Percentiles rank a stretch among this genome's conserved stretches.
These are phyloP conservation scores for Pichia californica DNA, from an alignment of 805 yeast genomes.

Conservation along the genomic window DNA sequence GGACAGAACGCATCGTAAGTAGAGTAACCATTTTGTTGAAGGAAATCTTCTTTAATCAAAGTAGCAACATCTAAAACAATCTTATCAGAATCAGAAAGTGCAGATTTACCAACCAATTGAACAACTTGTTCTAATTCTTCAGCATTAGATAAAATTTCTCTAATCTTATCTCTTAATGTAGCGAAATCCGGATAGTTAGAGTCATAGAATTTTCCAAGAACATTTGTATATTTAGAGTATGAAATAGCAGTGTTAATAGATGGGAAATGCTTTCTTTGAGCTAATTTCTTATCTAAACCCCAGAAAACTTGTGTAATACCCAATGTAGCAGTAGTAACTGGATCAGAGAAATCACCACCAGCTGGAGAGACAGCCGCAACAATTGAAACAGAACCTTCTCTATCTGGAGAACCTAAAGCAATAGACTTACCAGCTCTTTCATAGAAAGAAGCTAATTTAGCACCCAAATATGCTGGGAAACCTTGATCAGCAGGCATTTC, in stretches of 20 bases:
- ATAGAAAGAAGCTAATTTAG: conserved; percentile 96
- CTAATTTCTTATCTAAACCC: conserved; percentile 98
- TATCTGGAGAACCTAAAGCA: conserved; percentile 93
- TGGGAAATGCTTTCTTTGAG: conserved; percentile 99
- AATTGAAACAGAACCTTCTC: conserved; percentile 97
- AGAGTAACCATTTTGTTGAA: conserved; percentile 99
- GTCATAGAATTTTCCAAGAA: conserved; percentile 80
- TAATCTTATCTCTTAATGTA: conserved; percentile 79
- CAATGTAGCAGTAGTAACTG: conserved; percentile 95
- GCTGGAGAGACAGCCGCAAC: conserved; percentile 99
- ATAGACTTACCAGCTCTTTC: conserved; percentile 98
- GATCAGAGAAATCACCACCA: conserved; percentile 99
- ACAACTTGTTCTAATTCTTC: conserved; percentile 99
- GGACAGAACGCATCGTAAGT: conserved; percentile 99
- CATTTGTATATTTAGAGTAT: conserved; percentile 91
- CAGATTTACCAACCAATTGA: conserved; percentile 97
- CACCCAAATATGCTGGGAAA: conserved; percentile 99
- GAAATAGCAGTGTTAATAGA: conserved; percentile 95
- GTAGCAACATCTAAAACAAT: conserved; percentile 90
- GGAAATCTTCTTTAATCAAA: conserved; percentile 93
- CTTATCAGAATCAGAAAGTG: conserved; percentile 93
- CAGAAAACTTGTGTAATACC: conserved; percentile 99
- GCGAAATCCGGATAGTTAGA: conserved; percentile 88
- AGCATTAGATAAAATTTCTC: conserved; percentile 91
- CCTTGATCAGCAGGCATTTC: conserved; percentile 99